Conservation (phyloP, 257 asterid species). For the Ilex asprella region DNA sequence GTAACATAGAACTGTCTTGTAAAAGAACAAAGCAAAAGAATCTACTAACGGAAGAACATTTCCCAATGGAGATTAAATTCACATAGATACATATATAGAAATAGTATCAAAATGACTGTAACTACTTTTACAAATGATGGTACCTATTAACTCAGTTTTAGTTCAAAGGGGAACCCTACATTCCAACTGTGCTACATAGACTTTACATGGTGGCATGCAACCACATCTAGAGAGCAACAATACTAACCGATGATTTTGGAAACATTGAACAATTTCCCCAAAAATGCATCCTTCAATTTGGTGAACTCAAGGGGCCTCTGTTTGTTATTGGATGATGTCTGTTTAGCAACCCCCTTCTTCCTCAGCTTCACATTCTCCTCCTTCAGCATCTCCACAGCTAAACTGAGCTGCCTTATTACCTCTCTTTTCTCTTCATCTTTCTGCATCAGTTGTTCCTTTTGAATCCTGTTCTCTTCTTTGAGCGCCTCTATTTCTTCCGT, state of each 20-base stretch:
- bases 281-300: constrained; percentile 39
- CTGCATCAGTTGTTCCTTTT: constrained; percentile 37
- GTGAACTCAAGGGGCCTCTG: constrained; percentile 23
- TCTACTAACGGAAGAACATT: no score
- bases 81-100: no score
- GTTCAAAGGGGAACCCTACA: constrained; percentile 3
- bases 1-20: no score
- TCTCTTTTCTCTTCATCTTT: constrained; percentile 92
- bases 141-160: neutral
- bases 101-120: no score
- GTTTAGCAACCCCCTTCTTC: constrained; percentile 27
- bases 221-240: constrained; percentile 23
- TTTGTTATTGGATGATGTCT: constrained; percentile 28
- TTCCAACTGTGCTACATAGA: neutral
- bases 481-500: constrained; percentile 54
- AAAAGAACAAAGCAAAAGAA: no score
- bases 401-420: constrained; percentile 71
- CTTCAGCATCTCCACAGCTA: constrained; percentile 59
- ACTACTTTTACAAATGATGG: no score
- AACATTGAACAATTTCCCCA: constrained; percentile 53
- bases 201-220: constrained; percentile 4
- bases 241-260: constrained; percentile 23
- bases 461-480: constrained; percentile 43
- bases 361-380: constrained; percentile 58
- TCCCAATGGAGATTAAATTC: no score